Evolutionary conservation across 495 filamentous ascomycete species (phyloP), one percentile per base, ranked within the genome.

Genomic region (Lophiostoma macrostomum): DNA sequence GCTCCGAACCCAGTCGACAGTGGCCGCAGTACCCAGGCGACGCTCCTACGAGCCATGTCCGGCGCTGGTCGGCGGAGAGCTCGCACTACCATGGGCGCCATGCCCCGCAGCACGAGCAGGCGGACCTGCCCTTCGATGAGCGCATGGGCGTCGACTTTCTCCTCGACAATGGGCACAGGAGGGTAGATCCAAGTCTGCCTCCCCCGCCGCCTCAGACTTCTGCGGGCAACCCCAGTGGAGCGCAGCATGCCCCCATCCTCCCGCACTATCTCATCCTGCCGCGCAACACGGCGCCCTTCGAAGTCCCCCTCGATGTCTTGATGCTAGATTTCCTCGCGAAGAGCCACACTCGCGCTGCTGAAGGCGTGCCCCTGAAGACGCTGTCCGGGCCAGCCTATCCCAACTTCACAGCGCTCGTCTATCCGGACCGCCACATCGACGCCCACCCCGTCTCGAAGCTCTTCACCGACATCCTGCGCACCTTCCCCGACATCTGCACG

Each of bases 311-410:
- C 6, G 89, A 93, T 63, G 73, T 66, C 49, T 75, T 95, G 23
- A 73, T 95, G 36, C 71, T 88, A n/a, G 81, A 88, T 59, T 91
- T 91, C 63, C 75, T 91, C 13, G 69, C 76, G n/a, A 79, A 83
- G 42, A 74, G 81, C 25, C 85, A 83, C 20, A 76, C 77, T 36
- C 81, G 81, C 46, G 77, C 81, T 1, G 76, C 79, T 0, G 76
- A 83, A 48, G 84, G 86, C 18, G 73, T 79, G 3, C 68, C 80
- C 0, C 63, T 73, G 14, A 71, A 80, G 44, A 80, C 83, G 41
- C 73, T 91, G 13, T 71, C 84, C 16, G 88, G 87, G 3, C 88
- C 87, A 5, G 70, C 75, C 5, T 90, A 91, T 62, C 88, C 88
- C 5, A 86, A 81, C 50, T 80, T 91, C 43, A 83, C 84, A 1